phyloP scores from a whole-genome alignment of 495 filamentous ascomycete species.

The Penicillium egyptiacum region DNA sequence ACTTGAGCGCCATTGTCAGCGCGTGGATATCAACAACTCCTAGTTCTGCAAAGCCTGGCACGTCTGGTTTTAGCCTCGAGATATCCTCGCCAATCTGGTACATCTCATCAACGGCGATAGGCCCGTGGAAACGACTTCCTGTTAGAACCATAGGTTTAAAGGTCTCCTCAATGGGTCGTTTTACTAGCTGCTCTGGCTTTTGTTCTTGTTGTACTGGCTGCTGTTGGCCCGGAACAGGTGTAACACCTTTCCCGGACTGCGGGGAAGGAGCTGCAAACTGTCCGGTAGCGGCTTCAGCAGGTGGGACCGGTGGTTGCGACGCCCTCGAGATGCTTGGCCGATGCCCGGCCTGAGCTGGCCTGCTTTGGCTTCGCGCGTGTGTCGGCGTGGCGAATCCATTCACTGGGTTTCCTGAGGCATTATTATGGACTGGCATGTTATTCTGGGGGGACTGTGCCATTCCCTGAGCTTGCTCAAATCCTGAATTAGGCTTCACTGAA shows the following conservation, averaged over 20 bases:
- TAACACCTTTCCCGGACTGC: slow-evolving; percentile 35
- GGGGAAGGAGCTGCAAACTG: slow-evolving; percentile 39
- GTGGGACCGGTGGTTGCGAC: slow-evolving; percentile 37
- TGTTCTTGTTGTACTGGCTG: slow-evolving; percentile 41
- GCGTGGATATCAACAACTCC: slow-evolving; percentile 88
- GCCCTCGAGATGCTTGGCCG: slow-evolving; percentile 39
- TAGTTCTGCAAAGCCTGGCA: slow-evolving; percentile 74
- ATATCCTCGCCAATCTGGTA: slow-evolving; percentile 63
- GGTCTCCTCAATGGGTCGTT: slow-evolving; percentile 43
- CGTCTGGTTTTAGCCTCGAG: slow-evolving; percentile 61
- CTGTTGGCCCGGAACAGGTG: slow-evolving; percentile 44
- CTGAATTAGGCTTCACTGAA: slow-evolving; percentile 32
- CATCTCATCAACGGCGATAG: slow-evolving; percentile 61
- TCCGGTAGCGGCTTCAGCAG: slow-evolving; percentile 31
- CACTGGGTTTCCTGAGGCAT: slow-evolving; percentile 33
- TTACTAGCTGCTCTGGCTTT: slow-evolving; percentile 48
- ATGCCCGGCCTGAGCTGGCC: slow-evolving; percentile 40
- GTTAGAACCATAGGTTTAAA: slow-evolving; percentile 59
- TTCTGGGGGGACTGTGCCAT: slow-evolving; percentile 41
- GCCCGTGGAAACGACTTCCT: slow-evolving; percentile 61
- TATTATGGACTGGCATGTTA: slow-evolving; percentile 31
- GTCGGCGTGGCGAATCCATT: slow-evolving; percentile 49
- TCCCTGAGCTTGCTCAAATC: slow-evolving; percentile 38
- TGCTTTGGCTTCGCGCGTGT: slow-evolving; percentile 41
- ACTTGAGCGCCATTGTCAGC: slow-evolving; percentile 89